Conservation (phyloP, 2,329 filamentous ascomycete species). For the Penicillium sp. region DNA sequence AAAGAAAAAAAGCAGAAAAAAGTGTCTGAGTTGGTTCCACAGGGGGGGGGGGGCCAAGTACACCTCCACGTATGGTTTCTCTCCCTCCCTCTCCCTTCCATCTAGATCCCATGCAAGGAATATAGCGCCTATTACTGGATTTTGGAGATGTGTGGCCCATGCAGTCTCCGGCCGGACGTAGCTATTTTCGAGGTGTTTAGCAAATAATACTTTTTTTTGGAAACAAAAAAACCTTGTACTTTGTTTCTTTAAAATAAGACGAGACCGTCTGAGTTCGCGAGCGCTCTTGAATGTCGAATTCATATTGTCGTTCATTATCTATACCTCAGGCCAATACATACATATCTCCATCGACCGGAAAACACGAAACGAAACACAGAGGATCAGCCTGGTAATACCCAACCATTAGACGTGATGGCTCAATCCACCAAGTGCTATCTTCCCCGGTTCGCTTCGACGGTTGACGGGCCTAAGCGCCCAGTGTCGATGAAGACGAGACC, state of each 20-base stretch:
- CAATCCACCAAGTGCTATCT: conserved; percentile 37
- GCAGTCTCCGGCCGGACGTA: conserved; percentile 21
- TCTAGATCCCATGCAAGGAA: conserved; percentile 31
- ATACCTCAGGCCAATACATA: background rate
- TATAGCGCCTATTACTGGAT: conserved; percentile 13
- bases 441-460: conserved; percentile 34
- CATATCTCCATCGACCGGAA: conserved; percentile 6
- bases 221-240: conserved; percentile 2
- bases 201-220: background rate
- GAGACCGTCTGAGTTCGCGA: conserved; percentile 18
- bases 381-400: background rate
- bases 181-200: conserved; percentile 14
- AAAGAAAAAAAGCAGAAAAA: background rate
- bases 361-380: background rate
- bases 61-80: conserved; percentile 19
- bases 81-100: conserved; percentile 21
- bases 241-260: conserved; percentile 22
- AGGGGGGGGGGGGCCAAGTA: conserved; percentile 19
- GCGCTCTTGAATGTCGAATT: conserved; percentile 12
- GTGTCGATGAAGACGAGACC: conserved; percentile 38
- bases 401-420: conserved; percentile 23
- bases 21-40: conserved; percentile 26
- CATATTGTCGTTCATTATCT: conserved; percentile 10
- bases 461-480: conserved; percentile 34
- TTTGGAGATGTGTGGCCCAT: conserved; percentile 21